These are phyloP conservation scores for Aspergillus baeticus DNA, from an alignment of 495 filamentous ascomycete genomes.

Conservation along the genomic window DNA sequence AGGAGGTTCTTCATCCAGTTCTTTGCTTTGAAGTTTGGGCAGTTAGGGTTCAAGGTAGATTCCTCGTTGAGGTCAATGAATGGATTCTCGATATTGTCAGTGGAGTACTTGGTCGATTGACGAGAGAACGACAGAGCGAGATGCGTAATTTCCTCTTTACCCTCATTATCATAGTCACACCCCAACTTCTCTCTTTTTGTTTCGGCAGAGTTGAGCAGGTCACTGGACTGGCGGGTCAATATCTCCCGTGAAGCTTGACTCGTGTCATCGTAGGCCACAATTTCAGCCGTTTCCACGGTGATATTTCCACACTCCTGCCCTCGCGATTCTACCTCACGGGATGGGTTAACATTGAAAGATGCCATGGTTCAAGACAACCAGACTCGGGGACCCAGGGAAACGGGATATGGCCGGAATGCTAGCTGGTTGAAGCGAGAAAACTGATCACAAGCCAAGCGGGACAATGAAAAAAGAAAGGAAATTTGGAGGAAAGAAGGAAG, in stretches of 20 bases:
- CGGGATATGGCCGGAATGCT: too few relatives aligned
- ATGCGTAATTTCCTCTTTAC: constrained; percentile 39
- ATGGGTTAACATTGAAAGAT: too few relatives aligned
- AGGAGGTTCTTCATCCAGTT: constrained; percentile 53
- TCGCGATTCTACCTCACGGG: too few relatives aligned
- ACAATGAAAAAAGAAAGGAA: too few relatives aligned
- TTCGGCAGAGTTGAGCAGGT: constrained; percentile 32
- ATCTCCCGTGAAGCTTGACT: background rate
- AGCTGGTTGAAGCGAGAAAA: too few relatives aligned
- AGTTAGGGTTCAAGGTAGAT: constrained; percentile 45
- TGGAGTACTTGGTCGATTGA: constrained; percentile 42
- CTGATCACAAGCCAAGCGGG: too few relatives aligned
- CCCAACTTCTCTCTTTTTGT: constrained; percentile 28
- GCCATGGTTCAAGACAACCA: too few relatives aligned
- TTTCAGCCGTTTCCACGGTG: too few relatives aligned
- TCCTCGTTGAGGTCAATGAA: constrained; percentile 42
- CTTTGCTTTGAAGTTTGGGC: constrained; percentile 48
- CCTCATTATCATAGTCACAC: constrained; percentile 27
- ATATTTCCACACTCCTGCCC: too few relatives aligned
- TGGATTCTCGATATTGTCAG: constrained; percentile 38
- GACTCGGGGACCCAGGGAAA: too few relatives aligned
- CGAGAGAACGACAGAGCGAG: constrained; percentile 49
- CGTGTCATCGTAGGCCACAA: too few relatives aligned
- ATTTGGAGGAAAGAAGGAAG: too few relatives aligned
- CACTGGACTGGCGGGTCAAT: constrained; percentile 21